A percentile compares a stretch with the other conserved stretches of the same genome.
phyloP scores from a whole-genome alignment of 768 basidiomycete species.

The Kwoniella europaea region DNA sequence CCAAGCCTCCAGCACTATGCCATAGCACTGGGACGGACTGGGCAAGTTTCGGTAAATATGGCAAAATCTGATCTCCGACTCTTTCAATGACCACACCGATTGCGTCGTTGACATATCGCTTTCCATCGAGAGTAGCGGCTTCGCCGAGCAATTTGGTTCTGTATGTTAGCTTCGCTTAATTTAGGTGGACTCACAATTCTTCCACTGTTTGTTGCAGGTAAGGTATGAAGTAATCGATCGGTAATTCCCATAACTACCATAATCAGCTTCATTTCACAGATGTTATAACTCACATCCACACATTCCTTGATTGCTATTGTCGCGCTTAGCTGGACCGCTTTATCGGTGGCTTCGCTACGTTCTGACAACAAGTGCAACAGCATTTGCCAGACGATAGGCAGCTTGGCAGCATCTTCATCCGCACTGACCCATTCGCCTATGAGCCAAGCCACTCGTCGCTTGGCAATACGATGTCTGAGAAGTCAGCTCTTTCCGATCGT shows the following conservation, averaged over 20 bases:
- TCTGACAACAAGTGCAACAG: conserved; percentile 75
- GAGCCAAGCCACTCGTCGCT: conserved; percentile 93
- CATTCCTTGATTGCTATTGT: conserved; percentile 79
- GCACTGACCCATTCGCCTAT: conserved; percentile 80
- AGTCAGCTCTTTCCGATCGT: conserved; percentile 13
- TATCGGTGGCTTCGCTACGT: conserved; percentile 72
- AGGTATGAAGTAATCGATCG: conserved; percentile 51
- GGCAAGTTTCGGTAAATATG: conserved; percentile 45
- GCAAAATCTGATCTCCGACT: conserved; percentile 48
- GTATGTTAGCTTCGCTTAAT: conserved; percentile 1
- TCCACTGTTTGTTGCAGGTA: conserved; percentile 48
- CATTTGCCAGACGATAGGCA: conserved; percentile 76
- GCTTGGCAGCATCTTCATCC: conserved; percentile 66
- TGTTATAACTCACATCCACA: conserved; percentile 71
- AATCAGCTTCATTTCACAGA: not conserved
- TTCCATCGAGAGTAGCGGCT: conserved; percentile 50
- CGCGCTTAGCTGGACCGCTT: conserved; percentile 84
- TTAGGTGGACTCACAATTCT: conserved; percentile 41
- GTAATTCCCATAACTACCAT: conserved; percentile 54
- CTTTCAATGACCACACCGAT: conserved; percentile 56
- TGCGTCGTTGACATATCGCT: conserved; percentile 50
- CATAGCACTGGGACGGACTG: conserved; percentile 55
- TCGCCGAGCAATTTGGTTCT: conserved; percentile 52
- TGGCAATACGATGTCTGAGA: conserved; percentile 82
- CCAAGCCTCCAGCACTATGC: conserved; percentile 49